phyloP scores from a whole-genome alignment of 257 asterid genomes.

The Ligustrum vulgare region DNA sequence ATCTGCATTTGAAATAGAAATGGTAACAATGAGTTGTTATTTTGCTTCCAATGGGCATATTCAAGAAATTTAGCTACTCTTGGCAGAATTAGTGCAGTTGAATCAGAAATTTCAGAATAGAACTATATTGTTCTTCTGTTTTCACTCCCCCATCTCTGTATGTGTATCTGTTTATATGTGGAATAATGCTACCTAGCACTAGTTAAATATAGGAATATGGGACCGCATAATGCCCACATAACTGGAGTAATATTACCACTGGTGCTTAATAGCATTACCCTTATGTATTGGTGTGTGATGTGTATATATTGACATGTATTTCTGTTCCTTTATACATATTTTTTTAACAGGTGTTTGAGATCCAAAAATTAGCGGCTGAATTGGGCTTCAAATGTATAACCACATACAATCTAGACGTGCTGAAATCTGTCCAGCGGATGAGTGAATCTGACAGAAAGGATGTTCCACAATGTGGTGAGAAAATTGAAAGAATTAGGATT shows the following conservation, averaged over 20 bases:
- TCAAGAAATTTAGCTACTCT: not conserved
- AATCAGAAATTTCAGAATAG: not conserved
- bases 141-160: not conserved
- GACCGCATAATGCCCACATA: too few species aligned
- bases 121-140: not conserved
- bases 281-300: not conserved
- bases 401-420: conserved; percentile 83
- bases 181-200: not conserved
- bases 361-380: conserved; percentile 84
- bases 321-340: conserved; percentile 6
- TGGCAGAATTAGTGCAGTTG: not conserved
- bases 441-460: conserved; percentile 40
- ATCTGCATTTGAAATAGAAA: not conserved
- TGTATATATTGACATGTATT: not conserved
- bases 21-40: not conserved
- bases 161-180: not conserved
- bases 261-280: not conserved
- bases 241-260: too few species aligned
- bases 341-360: conserved; percentile 66
- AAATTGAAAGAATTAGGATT: conserved; percentile 26
- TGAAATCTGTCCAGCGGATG: conserved; percentile 57
- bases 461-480: conserved; percentile 31
- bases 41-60: not conserved
- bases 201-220: not conserved
- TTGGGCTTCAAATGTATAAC: conserved; percentile 76